Conservation (phyloP, 179 eudicot species). For the Beta lomatogona region DNA sequence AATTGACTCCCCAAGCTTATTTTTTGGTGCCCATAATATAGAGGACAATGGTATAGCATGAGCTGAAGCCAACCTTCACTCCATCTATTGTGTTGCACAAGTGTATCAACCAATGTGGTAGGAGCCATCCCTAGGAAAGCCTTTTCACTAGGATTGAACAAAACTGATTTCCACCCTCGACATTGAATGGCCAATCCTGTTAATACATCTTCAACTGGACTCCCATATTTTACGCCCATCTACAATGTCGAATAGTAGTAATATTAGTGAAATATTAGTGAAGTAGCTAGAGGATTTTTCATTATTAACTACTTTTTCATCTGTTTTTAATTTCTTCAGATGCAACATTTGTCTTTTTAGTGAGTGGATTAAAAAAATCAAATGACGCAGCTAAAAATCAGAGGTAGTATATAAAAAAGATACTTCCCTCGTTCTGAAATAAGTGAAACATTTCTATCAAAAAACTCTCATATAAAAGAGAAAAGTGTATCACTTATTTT, state of each 20-base stretch:
- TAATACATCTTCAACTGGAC: constrained; percentile 68
- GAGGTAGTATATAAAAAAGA: too few relatives aligned
- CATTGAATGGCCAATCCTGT: constrained; percentile 77
- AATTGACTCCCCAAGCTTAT: constrained; percentile 45
- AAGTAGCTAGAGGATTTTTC: too few relatives aligned
- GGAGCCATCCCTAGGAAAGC: constrained; percentile 64
- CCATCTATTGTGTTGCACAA: constrained; percentile 85
- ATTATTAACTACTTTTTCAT: too few relatives aligned
- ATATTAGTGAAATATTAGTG: too few relatives aligned
- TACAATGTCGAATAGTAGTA: constrained; percentile 14
- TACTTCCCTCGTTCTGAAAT: too few relatives aligned
- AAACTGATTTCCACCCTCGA: constrained; percentile 73
- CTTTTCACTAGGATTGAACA: constrained; percentile 47
- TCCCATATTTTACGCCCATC: constrained; percentile 78
- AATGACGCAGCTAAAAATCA: too few relatives aligned
- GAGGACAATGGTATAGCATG: constrained; percentile 54
- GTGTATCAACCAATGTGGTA: constrained; percentile 50
- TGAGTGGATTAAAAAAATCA: too few relatives aligned
- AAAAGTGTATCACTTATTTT: too few relatives aligned
- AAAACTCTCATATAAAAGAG: too few relatives aligned
- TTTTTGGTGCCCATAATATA: constrained; percentile 48
- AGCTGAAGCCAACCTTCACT: constrained; percentile 73
- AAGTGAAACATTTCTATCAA: too few relatives aligned
- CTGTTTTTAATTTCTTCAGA: too few relatives aligned
- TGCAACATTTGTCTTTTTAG: too few relatives aligned